Base-by-base conservation (phyloP, 306 rosid genomes). In the Dryas alaskensis region DNA sequence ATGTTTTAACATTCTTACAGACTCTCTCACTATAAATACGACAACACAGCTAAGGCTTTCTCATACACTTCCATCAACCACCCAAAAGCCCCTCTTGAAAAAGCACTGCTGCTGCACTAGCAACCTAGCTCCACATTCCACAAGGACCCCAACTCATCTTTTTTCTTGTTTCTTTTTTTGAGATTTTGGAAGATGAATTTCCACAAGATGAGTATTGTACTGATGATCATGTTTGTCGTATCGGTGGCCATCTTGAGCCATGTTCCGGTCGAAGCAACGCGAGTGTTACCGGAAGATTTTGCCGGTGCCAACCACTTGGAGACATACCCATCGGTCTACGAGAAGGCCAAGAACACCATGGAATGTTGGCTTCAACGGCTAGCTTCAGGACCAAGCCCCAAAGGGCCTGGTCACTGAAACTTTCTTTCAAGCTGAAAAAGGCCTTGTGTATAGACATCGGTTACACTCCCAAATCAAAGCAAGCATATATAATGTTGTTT, bases 321-420 rank as follows among this genome's bases (percentile, higher is more conserved):
- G 65, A 67, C 71, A 42, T 60, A 67, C 47, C n/a, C 80, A 43
- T 44, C 67, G 17, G 45, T 79, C 48, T 75, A 75, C 14, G 79
- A 62, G 54, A 77, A 48, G 73, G 79, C 69, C 8, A 68, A 42
- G 60, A 16, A 11, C 49, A 63, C 65, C 52, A 69, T 78, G 85
- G 65, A 71, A 25, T 81, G 44, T 58, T 81, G 82, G 85, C 79
- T 81, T 14, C 52, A 62, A 55, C 72, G 60, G 43, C 72, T 81
- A 11, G 73, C 79, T 10, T 81, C 85, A 5, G 85, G 85, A 45
- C 85, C 76, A 8, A 81, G 85, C 53, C 79, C 79, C 27, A n/a
- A 46, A 47, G 82, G 85, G 27, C 69, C 73, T 2, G 82, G 85
- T 69, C 85, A 78, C 65, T 81, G 76, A 5, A 22, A n/a, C 70